Conservation (phyloP, 345 rosid species). For the Eucalyptus melliodora region DNA sequence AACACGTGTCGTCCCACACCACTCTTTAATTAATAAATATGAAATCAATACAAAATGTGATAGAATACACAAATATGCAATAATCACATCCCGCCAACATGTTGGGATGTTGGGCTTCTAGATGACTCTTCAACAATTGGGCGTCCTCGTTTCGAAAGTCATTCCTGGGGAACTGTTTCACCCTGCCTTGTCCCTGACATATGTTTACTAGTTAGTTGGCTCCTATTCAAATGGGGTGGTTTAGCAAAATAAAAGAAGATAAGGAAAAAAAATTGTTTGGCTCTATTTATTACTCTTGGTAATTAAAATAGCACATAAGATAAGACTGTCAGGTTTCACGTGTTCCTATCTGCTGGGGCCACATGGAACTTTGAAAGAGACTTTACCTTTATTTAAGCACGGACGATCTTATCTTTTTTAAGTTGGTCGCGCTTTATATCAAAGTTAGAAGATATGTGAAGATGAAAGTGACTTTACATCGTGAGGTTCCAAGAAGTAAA, state of each 20-base stretch:
- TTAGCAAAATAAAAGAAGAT: background rate
- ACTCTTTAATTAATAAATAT: background rate
- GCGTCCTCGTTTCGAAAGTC: background rate
- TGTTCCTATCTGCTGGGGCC: background rate
- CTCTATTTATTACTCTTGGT: background rate
- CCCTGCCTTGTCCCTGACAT: background rate
- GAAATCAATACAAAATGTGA: background rate
- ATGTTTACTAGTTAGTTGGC: background rate
- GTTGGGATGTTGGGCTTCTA: background rate
- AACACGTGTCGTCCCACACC: background rate
- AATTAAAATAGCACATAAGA: background rate
- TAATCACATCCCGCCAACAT: background rate
- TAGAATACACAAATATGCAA: background rate
- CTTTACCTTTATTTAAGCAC: background rate
- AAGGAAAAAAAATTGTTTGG: background rate
- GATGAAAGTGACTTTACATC: background rate
- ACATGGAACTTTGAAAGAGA: background rate
- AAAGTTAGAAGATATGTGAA: background rate
- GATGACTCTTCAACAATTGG: background rate
- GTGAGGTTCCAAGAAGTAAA: background rate
- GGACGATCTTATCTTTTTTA: background rate
- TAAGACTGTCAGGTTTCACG: background rate
- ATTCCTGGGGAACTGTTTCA: background rate
- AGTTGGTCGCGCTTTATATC: background rate
- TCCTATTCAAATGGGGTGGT: background rate